Conservation (phyloP, 2,329 filamentous ascomycete species). For the Penicillium sp. region DNA sequence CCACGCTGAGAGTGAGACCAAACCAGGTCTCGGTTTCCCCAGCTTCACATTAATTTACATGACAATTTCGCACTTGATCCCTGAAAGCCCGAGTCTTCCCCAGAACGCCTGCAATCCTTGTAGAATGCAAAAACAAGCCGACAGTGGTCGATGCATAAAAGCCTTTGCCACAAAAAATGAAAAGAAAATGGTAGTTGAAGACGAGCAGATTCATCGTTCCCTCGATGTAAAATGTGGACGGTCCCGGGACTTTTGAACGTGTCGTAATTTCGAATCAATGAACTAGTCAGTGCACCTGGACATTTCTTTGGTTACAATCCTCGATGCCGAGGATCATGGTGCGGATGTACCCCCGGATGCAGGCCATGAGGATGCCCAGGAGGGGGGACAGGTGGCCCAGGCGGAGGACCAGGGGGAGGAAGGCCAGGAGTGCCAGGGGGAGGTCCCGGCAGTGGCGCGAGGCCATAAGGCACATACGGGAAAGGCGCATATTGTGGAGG, state of each 20-base stretch:
- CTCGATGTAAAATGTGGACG: too few relatives aligned
- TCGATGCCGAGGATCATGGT: constrained; percentile 2
- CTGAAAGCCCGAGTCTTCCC: neutral
- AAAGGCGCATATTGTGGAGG: constrained; percentile 29
- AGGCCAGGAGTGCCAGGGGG: neutral
- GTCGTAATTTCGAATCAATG: too few relatives aligned
- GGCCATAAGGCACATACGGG: constrained; percentile 18
- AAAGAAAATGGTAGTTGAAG: neutral
- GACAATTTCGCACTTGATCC: constrained; percentile 2
- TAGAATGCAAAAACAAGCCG: neutral
- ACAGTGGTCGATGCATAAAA: too few relatives aligned
- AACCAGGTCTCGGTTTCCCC: neutral
- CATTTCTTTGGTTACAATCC: neutral
- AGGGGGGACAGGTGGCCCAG: too few relatives aligned
- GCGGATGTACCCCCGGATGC: neutral
- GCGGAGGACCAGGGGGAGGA: constrained; percentile 1
- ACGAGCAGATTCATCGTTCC: too few relatives aligned
- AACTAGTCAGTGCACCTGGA: neutral
- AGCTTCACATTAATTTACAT: constrained; percentile 13
- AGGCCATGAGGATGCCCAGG: too few relatives aligned
- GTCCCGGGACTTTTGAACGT: too few relatives aligned
- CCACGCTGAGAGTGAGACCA: neutral
- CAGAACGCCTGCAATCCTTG: constrained; percentile 5
- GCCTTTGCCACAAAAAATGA: neutral
- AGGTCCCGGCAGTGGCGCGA: constrained; percentile 6